phyloP scores from a whole-genome alignment of 2,329 filamentous ascomycete genomes.

The Orbilia quercus region DNA sequence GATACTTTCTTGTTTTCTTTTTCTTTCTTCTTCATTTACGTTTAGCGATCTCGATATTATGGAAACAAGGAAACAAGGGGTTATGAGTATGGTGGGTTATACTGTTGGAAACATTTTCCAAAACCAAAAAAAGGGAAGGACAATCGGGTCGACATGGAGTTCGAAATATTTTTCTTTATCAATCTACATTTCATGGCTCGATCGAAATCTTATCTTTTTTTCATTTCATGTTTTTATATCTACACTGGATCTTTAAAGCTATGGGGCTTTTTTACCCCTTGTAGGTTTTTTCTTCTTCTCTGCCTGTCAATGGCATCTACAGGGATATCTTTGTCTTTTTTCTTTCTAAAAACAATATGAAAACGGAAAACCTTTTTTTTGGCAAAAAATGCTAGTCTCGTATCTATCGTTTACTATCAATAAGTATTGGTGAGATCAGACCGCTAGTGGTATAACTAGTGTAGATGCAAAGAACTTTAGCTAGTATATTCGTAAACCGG shows the following conservation, averaged over 20 bases:
- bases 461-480: background rate
- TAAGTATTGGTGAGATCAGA: too few species aligned
- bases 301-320: background rate
- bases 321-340: background rate
- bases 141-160: conserved; percentile 4
- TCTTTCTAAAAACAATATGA: background rate
- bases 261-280: too few species aligned
- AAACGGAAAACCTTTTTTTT: background rate
- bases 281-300: too few species aligned
- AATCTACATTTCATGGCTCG: too few species aligned
- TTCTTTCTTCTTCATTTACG: background rate
- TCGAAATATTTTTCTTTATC: background rate
- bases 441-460: too few species aligned
- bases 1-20: background rate
- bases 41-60: background rate
- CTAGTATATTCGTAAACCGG: background rate
- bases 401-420: too few species aligned
- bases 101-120: background rate
- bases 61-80: conserved; percentile 8
- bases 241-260: background rate
- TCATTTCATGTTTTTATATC: background rate
- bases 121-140: background rate
- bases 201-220: background rate
- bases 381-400: too few species aligned
- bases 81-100: conserved; percentile 2